Evolutionary conservation across 495 filamentous ascomycete species (phyloP).

Genomic region (Hyaloscypha variabilis): DNA sequence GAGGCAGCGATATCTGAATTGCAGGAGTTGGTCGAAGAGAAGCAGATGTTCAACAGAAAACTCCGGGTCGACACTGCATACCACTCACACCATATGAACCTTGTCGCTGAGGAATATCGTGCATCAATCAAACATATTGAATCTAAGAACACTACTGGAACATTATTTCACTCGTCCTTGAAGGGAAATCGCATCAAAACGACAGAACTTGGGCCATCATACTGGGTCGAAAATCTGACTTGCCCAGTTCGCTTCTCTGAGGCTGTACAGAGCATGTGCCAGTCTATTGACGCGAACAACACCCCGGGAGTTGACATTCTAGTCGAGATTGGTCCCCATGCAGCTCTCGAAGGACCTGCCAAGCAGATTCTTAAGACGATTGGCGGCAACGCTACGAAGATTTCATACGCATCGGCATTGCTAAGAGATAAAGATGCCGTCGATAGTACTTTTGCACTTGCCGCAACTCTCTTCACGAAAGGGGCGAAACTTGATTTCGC

Average conservation of each 20-base stretch:
- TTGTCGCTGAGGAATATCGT: slow-evolving; percentile 41
- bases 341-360: slow-evolving; percentile 62
- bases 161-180: background rate
- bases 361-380: slow-evolving; percentile 53
- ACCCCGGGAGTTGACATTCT: background rate
- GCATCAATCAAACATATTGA: slow-evolving; percentile 28
- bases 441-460: slow-evolving; percentile 47
- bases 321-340: slow-evolving; percentile 54
- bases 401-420: slow-evolving; percentile 42
- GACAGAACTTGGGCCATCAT: slow-evolving; percentile 26
- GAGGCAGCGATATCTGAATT: slow-evolving; percentile 47
- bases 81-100: slow-evolving; percentile 63
- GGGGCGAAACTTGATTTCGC: slow-evolving; percentile 47
- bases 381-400: slow-evolving; percentile 8
- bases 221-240: slow-evolving; percentile 58
- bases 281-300: slow-evolving; percentile 36
- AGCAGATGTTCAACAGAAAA: slow-evolving; percentile 50
- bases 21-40: slow-evolving; percentile 40
- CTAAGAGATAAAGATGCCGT: slow-evolving; percentile 49
- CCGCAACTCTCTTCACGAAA: slow-evolving; percentile 36
- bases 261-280: slow-evolving; percentile 28
- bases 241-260: slow-evolving; percentile 48
- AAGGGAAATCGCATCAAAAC: background rate
- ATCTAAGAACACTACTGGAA: background rate
- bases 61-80: slow-evolving; percentile 62